Evolutionary conservation across 495 filamentous ascomycete species (phyloP).

Genomic region (Podospora australis): DNA sequence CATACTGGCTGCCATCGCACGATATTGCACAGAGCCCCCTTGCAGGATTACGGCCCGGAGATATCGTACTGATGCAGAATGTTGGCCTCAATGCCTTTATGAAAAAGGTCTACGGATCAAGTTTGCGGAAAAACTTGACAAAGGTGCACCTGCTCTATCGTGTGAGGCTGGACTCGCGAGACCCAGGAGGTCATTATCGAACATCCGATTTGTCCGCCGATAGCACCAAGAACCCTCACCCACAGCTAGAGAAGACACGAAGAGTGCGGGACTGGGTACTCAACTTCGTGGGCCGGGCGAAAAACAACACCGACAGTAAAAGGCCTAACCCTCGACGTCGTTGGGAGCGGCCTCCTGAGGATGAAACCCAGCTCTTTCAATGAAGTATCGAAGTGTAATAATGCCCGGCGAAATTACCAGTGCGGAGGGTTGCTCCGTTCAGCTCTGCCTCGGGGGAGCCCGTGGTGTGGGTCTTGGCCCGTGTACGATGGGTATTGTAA

Average conservation of each 20-base stretch:
- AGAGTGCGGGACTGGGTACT: constrained; percentile 69
- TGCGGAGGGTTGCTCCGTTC: not conserved
- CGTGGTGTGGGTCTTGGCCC: too few species aligned
- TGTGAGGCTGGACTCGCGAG: constrained; percentile 33
- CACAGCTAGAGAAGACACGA: constrained; percentile 54
- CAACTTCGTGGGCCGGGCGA: constrained; percentile 53
- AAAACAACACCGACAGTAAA: not conserved
- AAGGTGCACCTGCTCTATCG: constrained; percentile 62
- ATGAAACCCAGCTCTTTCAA: constrained; percentile 20
- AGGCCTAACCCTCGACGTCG: constrained; percentile 1
- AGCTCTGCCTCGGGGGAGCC: too few species aligned
- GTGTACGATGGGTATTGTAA: not conserved
- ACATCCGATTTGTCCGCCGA: constrained; percentile 30
- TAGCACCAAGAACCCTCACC: constrained; percentile 28
- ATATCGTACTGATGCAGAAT: constrained; percentile 69
- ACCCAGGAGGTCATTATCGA: constrained; percentile 38
- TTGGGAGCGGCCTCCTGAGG: constrained; percentile 17
- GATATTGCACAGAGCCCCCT: constrained; percentile 38
- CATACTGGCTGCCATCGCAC: constrained; percentile 64
- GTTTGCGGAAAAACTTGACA: constrained; percentile 62
- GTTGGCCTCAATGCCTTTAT: constrained; percentile 70
- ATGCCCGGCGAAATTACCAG: not conserved
- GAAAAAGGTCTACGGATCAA: constrained; percentile 70
- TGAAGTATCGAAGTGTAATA: too few species aligned
- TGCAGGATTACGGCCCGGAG: constrained; percentile 51